Percentiles rank a stretch among this genome's conserved stretches.
Conservation (phyloP, 192 early-diverging fungal species). For the Paraglomus brasilianum region DNA sequence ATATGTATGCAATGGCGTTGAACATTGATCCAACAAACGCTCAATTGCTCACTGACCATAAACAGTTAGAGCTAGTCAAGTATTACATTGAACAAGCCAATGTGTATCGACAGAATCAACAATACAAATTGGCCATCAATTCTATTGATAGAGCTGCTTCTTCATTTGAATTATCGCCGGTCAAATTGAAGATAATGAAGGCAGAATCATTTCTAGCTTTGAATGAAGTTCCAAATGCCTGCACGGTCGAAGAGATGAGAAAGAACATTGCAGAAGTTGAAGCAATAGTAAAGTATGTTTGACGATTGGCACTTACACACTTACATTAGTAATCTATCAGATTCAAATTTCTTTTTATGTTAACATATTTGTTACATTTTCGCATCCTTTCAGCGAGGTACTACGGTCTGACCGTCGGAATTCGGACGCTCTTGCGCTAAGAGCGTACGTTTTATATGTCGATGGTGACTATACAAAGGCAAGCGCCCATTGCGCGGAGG, state of each 20-base stretch:
- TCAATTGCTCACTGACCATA: constrained; percentile 42
- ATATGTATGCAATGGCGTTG: constrained; percentile 44
- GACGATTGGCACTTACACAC: background rate
- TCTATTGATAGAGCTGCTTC: constrained; percentile 47
- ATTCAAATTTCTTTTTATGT: background rate
- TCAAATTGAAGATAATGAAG: constrained; percentile 66
- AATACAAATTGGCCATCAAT: constrained; percentile 47
- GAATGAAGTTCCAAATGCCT: constrained; percentile 63
- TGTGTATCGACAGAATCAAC: constrained; percentile 46
- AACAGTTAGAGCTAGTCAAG: constrained; percentile 43
- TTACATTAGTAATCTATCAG: constrained; percentile 23
- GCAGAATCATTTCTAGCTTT: constrained; percentile 63
- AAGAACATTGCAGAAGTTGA: constrained; percentile 38
- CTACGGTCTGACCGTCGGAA: constrained; percentile 63
- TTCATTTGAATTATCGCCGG: constrained; percentile 41
- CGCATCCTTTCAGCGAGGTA: constrained; percentile 44
- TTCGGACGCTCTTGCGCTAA: constrained; percentile 65
- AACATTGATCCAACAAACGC: constrained; percentile 41
- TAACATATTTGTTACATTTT: too few relatives aligned
- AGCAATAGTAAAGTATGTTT: background rate
- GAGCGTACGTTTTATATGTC: constrained; percentile 68
- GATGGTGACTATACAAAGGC: constrained; percentile 63
- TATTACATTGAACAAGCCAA: constrained; percentile 48
- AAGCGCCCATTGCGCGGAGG: constrained; percentile 52
- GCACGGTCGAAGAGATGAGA: constrained; percentile 40